phyloP scores from a whole-genome alignment of 2,329 filamentous ascomycete species.

The Apiospora kogelbergensis region DNA sequence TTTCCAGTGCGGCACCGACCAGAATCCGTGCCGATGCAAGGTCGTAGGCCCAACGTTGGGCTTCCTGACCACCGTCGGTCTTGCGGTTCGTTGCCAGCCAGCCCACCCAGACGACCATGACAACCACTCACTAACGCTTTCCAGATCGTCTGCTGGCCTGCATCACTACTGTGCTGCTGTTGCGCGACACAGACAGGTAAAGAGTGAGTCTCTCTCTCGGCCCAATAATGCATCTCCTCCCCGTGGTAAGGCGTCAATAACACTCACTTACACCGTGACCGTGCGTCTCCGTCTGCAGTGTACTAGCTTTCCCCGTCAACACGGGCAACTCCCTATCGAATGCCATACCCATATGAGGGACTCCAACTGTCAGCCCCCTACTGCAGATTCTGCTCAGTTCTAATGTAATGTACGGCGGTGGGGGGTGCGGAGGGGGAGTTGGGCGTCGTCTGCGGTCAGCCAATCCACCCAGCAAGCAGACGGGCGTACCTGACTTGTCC shows the following conservation, averaged over 20 bases:
- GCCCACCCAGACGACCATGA: too few species aligned
- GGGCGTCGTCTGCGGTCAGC: neutral
- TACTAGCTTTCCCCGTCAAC: slow-evolving; percentile 17
- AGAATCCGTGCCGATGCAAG: slow-evolving; percentile 18
- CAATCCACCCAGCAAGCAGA: neutral
- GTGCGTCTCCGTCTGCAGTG: neutral
- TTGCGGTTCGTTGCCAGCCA: slow-evolving; percentile 10
- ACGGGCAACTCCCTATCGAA: slow-evolving; percentile 14
- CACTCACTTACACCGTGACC: neutral
- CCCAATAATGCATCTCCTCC: too few species aligned
- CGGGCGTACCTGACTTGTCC: neutral
- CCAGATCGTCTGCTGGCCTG: slow-evolving; percentile 18
- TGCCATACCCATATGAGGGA: slow-evolving; percentile 15
- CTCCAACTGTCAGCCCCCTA: too few species aligned
- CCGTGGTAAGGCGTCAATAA: neutral
- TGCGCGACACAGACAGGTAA: slow-evolving; percentile 17
- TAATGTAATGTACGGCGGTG: slow-evolving; percentile 2
- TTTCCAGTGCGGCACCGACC: slow-evolving; percentile 19
- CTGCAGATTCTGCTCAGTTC: neutral
- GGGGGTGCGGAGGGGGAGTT: neutral
- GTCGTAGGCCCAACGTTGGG: slow-evolving; percentile 18
- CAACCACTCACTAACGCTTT: too few species aligned
- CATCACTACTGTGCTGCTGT: slow-evolving; percentile 16
- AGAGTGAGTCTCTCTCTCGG: slow-evolving; percentile 14
- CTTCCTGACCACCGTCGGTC: slow-evolving; percentile 14